Conservation (phyloP, 2,329 filamentous ascomycete species). For the Fusarium sp. region DNA sequence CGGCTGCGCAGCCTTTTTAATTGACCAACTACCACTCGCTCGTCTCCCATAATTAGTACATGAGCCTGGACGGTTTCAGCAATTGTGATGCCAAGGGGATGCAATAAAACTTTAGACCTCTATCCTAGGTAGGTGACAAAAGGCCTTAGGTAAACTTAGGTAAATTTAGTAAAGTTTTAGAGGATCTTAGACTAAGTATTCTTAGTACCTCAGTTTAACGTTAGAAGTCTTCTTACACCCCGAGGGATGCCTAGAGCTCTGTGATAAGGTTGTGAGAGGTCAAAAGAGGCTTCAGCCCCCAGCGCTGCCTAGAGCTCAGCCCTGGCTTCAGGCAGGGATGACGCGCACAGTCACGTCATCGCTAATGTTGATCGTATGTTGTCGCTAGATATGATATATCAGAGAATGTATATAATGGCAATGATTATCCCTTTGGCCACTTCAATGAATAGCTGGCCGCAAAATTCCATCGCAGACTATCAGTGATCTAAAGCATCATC, state of each 20-base stretch:
- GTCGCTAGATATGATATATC: not conserved
- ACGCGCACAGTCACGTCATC: not conserved
- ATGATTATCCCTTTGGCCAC: too few species aligned
- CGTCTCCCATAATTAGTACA: not conserved
- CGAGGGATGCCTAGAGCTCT: not conserved
- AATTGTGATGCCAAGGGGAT: not conserved
- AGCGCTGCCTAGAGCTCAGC: constrained; percentile 8
- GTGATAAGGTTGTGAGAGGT: too few species aligned
- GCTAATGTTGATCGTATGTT: not conserved
- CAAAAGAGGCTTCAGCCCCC: too few species aligned
- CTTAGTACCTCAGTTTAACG: too few species aligned
- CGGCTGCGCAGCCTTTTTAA: not conserved
- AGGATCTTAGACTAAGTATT: too few species aligned
- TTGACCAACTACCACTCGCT: not conserved
- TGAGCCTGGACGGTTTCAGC: not conserved
- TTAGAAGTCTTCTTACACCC: too few species aligned
- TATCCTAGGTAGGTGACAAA: too few species aligned
- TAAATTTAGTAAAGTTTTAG: too few species aligned
- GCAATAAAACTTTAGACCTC: too few species aligned
- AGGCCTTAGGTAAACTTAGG: too few species aligned
- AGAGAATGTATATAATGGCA: not conserved
- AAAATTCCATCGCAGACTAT: not conserved
- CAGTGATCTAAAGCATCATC: not conserved
- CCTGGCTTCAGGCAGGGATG: not conserved
- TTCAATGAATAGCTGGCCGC: not conserved